Percentiles rank a stretch among this genome's conserved stretches.
phyloP scores from a whole-genome alignment of 768 basidiomycete genomes.

The Xerocomellus intermedius region DNA sequence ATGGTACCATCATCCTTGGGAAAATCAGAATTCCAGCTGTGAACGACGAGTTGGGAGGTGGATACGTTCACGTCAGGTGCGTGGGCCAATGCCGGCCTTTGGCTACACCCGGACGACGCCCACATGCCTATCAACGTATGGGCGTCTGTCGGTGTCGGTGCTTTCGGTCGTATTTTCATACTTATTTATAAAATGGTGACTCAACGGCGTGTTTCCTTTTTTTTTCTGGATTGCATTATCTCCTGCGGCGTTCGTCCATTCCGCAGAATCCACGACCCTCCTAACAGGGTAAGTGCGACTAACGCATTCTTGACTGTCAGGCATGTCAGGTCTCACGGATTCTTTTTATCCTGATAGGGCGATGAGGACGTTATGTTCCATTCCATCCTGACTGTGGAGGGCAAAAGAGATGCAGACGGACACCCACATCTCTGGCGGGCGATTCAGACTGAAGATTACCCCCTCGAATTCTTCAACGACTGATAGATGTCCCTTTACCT shows the following conservation, averaged over 20 bases:
- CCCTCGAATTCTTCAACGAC: constrained; percentile 41
- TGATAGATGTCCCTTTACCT: neutral
- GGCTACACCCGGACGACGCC: neutral
- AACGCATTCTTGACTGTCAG: neutral
- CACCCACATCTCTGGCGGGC: constrained; percentile 61
- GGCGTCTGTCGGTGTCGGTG: constrained; percentile 9
- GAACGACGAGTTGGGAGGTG: constrained; percentile 57
- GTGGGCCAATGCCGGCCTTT: constrained; percentile 15
- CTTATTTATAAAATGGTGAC: constrained; percentile 8
- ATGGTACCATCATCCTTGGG: constrained; percentile 73
- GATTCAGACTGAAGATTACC: constrained; percentile 56
- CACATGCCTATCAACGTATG: neutral
- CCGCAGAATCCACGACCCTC: constrained; percentile 71
- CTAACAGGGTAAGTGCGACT: constrained; percentile 52
- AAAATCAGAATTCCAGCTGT: constrained; percentile 73
- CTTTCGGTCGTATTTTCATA: constrained; percentile 4
- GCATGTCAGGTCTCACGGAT: constrained; percentile 5
- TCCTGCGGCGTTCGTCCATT: neutral
- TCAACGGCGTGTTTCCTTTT: constrained; percentile 9
- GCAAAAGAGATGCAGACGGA: constrained; percentile 43
- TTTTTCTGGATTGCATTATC: neutral
- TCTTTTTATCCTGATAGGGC: constrained; percentile 42
- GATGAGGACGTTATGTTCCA: constrained; percentile 67
- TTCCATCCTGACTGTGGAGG: constrained; percentile 64
- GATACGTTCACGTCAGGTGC: constrained; percentile 72